A percentile compares a stretch with the other conserved stretches of the same genome.
These are phyloP conservation scores for Ambrosia artemisiifolia DNA, from an alignment of 129 eudicot species.

Conservation along the genomic window DNA sequence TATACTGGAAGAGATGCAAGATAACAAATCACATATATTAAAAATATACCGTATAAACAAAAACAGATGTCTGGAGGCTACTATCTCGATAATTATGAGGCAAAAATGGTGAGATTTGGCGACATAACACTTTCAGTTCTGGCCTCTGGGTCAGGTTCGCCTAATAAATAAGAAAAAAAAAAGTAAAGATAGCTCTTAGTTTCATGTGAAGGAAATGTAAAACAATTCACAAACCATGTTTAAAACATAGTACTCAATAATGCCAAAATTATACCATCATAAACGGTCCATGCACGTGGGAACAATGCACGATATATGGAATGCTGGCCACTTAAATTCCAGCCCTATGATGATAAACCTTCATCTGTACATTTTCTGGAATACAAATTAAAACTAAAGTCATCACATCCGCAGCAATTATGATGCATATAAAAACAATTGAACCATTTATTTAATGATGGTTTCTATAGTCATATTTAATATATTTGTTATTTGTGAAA, in stretches of 20 bases:
- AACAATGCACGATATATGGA: conserved; percentile 90
- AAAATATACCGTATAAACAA: conserved; percentile 71
- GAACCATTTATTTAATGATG: too few species aligned
- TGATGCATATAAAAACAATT: too few species aligned
- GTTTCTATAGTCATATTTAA: too few species aligned
- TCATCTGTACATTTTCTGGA: conserved; percentile 72
- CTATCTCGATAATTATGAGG: conserved; percentile 92
- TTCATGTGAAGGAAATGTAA: not conserved
- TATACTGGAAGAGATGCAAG: not conserved
- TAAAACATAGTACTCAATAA: not conserved
- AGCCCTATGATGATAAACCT: conserved; percentile 94
- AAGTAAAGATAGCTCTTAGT: not conserved
- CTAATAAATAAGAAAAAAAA: conserved; percentile 31
- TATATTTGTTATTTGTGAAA: too few species aligned
- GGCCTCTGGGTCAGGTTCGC: conserved; percentile 98
- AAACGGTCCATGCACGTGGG: conserved; percentile 93
- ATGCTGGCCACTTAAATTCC: conserved; percentile 89
- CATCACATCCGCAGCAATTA: not conserved
- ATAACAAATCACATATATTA: not conserved
- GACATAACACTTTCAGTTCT: conserved; percentile 78
- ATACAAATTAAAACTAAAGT: not conserved
- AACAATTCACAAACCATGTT: not conserved
- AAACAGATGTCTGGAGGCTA: conserved; percentile 91
- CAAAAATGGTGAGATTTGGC: conserved; percentile 93
- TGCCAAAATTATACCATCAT: conserved; percentile 61